Base-by-base conservation (phyloP, 768 basidiomycete genomes). In the Hygrophorus russula region DNA sequence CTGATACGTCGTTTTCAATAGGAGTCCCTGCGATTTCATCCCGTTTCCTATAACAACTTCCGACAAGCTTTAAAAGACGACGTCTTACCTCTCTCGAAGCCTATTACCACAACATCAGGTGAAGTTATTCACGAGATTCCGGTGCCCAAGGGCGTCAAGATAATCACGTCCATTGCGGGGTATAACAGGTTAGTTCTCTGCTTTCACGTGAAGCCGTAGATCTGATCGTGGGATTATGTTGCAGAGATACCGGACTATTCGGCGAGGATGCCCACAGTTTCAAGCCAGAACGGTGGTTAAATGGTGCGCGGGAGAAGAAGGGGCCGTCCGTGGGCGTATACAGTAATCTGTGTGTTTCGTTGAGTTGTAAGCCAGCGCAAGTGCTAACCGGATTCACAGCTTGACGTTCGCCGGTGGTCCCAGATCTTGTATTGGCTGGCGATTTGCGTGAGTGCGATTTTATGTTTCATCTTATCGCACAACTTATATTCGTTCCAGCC, bases 31-130 rank as follows among this genome's bases (percentile, higher is more conserved):
- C 53, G 64, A 27, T 59, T 56, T 36, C 57, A 62, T n/a, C 54
- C 54, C 11, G 54, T 51, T 1, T 45, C 50, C 14, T 53, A 47
- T 46, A 47, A 48, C 42, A 49, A 47, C 28, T 53, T 50, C 36
- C 24, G 42, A 19, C 30, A 49, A 11, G 41, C 41, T 1, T 10
- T 39, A 9, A 31, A 37, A 8, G 39, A 46, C 30, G 46, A 47
- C 33, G 42, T 59, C 14, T 56, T 79, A 6, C 71, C 77, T 0
- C 60, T 76, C 14, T 61, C 66, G 4, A 59, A 54, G 19, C 70
- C 73, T 4, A 58, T 73, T 38, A 56, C 45, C 36, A 65, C 64
- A 8, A 49, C 56, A 11, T 55, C 61, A 0, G 71, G 70, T 2
- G 50, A 59, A 27, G 33, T 55, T 2, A 48, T 68, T 9, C 46